Evolutionary conservation across 1,284 basidiomycete genomes (phyloP).

Genomic region (Leccinum angustisporum): DNA sequence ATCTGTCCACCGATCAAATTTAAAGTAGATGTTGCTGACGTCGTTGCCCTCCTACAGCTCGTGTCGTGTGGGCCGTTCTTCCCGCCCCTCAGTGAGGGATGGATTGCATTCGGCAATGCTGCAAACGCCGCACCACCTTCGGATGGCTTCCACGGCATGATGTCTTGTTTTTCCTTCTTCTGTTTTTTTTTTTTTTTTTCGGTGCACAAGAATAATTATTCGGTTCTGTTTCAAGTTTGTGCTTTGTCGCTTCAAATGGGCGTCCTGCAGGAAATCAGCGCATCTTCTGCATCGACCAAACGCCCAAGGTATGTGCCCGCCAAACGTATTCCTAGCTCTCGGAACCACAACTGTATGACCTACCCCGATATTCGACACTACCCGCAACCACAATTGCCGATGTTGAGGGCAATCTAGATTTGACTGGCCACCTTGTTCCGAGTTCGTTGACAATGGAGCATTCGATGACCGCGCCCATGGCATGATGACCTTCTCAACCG

Average conservation of each 20-base stretch:
- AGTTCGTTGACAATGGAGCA: no score
- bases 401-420: no score
- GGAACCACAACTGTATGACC: conserved; percentile 68
- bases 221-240: no score
- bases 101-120: conserved; percentile 65
- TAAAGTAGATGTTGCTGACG: conserved; percentile 53
- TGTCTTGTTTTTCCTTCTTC: no score
- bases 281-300: conserved; percentile 41
- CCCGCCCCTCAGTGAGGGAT: conserved; percentile 37
- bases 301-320: conserved; percentile 69
- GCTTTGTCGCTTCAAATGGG: conserved; percentile 32
- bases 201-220: no score
- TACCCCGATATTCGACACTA: conserved; percentile 26
- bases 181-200: no score
- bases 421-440: no score
- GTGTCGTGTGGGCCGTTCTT: background rate
- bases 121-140: conserved; percentile 46
- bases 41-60: conserved; percentile 63
- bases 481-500: no score
- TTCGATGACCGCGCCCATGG: no score
- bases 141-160: conserved; percentile 38
- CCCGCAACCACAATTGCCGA: conserved; percentile 28
- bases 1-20: conserved; percentile 40
- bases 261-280: conserved; percentile 77
- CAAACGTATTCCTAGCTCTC: conserved; percentile 60